Evolutionary conservation across 2,329 filamentous ascomycete genomes (phyloP), one percentile per base, ranked within the genome.

Genomic region (Nothophoma quercina): DNA sequence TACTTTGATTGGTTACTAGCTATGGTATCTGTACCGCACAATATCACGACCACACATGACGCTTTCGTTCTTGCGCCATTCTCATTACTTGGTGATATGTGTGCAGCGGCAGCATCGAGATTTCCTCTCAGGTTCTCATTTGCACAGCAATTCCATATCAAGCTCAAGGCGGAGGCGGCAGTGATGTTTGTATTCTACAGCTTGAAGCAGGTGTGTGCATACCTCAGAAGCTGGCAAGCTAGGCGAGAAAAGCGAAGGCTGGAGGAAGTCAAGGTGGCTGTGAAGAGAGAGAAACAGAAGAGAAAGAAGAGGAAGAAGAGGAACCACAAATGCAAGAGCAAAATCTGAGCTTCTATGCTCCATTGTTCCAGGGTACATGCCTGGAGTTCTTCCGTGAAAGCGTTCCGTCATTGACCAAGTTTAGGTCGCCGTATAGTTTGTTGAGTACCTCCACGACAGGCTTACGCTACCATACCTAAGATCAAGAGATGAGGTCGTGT

Each of bases 141-240:
- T 7, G 16, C 53, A 3, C 54, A 56, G 5, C 41, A 59, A 4
- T 34, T 59, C 4, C 59, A 61, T 12, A 35, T 63, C 1, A 64
- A 62, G 7, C 39, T 62, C 13, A 62, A 65, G 32, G 60, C 60
- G 7, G 59, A 64, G 5, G 48, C 53, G 7, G 51, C 55, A 8
- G 59, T 51, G 1, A 54, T 53, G 39, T 51, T 62, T 2, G 9
- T 59, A 0, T 50, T 63, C 7, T 49, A 38, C 19, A 15, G 58
- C 8, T 10, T 39, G 21, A 55, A 55, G 13, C 50, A 47, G 6
- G 25, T 40, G 1, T 54, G 54, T 35, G 6, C 30, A 9, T 51
- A 49, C 13, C n/a, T 51, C 4, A 22, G 39, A 13, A 51, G 38
- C 6, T 62, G 50, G 60, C 34, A 40, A 22, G 29, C n/a, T 19